Percentiles rank a stretch among this genome's conserved stretches.
Evolutionary conservation across 2,329 filamentous ascomycete genomes (phyloP).

Genomic region (Phialophora macrospora): DNA sequence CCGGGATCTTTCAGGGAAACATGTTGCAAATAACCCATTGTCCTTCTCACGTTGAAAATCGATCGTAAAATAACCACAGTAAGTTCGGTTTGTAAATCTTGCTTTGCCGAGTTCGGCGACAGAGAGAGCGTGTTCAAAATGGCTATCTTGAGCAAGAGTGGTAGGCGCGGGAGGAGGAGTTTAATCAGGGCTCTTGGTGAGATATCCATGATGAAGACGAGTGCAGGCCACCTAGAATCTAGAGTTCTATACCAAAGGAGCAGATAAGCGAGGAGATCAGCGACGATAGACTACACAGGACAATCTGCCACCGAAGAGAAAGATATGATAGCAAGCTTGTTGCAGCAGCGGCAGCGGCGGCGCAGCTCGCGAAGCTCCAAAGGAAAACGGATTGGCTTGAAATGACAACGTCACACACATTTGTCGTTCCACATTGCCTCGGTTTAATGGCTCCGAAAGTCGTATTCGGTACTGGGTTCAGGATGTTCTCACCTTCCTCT

Average conservation of each 20-base stretch:
- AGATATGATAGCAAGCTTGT: neutral
- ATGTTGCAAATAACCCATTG: slow-evolving; percentile 67
- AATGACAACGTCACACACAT: neutral
- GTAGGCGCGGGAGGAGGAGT: slow-evolving; percentile 47
- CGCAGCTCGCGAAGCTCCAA: neutral
- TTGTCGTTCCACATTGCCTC: neutral
- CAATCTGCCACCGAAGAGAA: neutral
- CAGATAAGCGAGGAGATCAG: neutral
- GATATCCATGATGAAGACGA: slow-evolving; percentile 42
- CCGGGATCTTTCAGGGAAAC: slow-evolving; percentile 66
- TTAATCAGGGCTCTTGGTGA: slow-evolving; percentile 44
- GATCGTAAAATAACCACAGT: slow-evolving; percentile 73
- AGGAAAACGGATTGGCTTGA: neutral
- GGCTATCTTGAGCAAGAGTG: slow-evolving; percentile 50
- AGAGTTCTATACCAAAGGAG: neutral
- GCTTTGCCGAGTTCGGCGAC: slow-evolving; percentile 73
- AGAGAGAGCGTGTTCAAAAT: slow-evolving; percentile 60
- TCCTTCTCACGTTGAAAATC: slow-evolving; percentile 58
- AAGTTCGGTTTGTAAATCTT: slow-evolving; percentile 77
- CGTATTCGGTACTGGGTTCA: no score
- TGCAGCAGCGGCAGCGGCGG: neutral
- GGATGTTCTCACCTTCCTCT: neutral
- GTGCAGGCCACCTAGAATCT: neutral
- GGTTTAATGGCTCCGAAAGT: neutral
- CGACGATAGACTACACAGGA: neutral